phyloP scores from a whole-genome alignment of 164 flowering plant species.

The Paratinospora sagittata region DNA sequence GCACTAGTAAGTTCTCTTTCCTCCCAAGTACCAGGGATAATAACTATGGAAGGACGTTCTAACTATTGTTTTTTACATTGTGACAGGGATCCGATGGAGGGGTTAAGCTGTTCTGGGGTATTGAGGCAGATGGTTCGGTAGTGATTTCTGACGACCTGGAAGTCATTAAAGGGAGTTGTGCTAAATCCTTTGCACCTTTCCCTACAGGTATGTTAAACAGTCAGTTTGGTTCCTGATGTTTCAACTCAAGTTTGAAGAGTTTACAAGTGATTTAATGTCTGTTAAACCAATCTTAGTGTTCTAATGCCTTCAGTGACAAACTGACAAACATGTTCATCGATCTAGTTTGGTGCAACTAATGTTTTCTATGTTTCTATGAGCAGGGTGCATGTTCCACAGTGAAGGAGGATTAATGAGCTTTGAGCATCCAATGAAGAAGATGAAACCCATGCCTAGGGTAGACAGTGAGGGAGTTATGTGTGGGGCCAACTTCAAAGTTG shows the following conservation, averaged over 20 bases:
- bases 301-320: neutral
- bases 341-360: neutral
- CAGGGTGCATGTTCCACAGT: conserved; percentile 92
- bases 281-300: neutral
- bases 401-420: conserved; percentile 86
- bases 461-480: conserved; percentile 90
- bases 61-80: neutral
- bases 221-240: neutral
- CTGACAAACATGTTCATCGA: neutral
- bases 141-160: conserved; percentile 79
- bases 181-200: conserved; percentile 91
- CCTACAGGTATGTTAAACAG: conserved; percentile 53
- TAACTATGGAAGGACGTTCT: neutral
- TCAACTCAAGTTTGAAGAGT: neutral
- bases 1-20: conserved; percentile 49
- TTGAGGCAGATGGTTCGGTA: conserved; percentile 88
- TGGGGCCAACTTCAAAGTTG: conserved; percentile 89
- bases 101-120: conserved; percentile 77
- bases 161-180: conserved; percentile 72
- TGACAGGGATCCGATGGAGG: conserved; percentile 72
- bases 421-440: conserved; percentile 91
- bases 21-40: neutral
- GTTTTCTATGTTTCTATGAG: neutral
- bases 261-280: neutral
- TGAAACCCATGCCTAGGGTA: conserved; percentile 86